phyloP scores from a whole-genome alignment of 192 early-diverging fungal species.

The Backusella luteola region DNA sequence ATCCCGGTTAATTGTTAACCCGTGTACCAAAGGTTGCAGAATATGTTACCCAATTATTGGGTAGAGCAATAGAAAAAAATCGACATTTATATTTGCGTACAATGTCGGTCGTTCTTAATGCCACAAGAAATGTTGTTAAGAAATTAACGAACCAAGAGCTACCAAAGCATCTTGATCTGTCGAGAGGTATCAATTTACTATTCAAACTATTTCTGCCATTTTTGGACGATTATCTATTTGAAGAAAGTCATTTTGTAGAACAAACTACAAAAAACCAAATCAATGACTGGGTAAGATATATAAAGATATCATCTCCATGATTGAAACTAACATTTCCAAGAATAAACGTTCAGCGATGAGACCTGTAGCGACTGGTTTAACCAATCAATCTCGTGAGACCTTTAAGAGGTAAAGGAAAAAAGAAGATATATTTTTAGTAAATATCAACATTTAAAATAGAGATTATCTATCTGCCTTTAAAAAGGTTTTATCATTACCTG shows the following conservation, averaged over 20 bases:
- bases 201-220: constrained; percentile 62
- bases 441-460: constrained; percentile 15
- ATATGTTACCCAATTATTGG: constrained; percentile 64
- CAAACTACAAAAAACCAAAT: constrained; percentile 56
- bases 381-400: constrained; percentile 29
- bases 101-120: constrained; percentile 57
- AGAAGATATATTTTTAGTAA: not conserved
- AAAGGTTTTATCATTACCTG: constrained; percentile 47
- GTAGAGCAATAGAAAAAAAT: constrained; percentile 57
- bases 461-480: constrained; percentile 54
- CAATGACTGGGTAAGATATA: constrained; percentile 56
- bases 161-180: constrained; percentile 44
- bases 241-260: constrained; percentile 63
- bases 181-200: constrained; percentile 50
- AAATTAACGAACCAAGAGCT: constrained; percentile 35
- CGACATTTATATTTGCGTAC: constrained; percentile 68
- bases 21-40: constrained; percentile 55
- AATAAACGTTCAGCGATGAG: not conserved
- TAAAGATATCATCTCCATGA: not conserved
- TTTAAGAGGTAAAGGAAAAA: constrained; percentile 29
- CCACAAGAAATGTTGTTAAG: constrained; percentile 56
- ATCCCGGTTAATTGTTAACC: not conserved
- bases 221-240: constrained; percentile 64
- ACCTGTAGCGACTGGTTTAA: constrained; percentile 10
- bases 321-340: not conserved